Base-by-base conservation (phyloP, 306 rosid genomes). In the Oemleria cerasiformis region DNA sequence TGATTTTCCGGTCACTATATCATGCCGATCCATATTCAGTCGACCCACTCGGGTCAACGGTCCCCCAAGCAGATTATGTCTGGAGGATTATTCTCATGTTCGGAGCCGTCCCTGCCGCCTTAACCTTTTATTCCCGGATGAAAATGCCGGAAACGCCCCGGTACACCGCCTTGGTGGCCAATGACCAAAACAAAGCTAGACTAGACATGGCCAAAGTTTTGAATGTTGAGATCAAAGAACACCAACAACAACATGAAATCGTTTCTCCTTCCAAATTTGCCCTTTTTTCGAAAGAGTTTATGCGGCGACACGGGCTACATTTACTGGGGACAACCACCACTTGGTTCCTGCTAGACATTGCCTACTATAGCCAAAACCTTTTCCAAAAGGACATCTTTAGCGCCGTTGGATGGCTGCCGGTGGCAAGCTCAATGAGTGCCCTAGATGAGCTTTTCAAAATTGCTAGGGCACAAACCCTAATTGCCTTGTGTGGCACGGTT, bases 1-100 rank as follows among this genome's bases (percentile, higher is more conserved):
- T 23, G 0, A 9, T 83, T 16, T 86, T 84, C 71, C 65, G 57
- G 11, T 7, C 25, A 2, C 5, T 75, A 1, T 74, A 62, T 51
- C 88, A 75, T 0, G 90, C 88, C 3, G 17, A 3, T 1, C 8
- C 70, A 23, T 90, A 73, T 42, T 47, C 59, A 2, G 7, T 34
- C 0, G 70, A 83, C 50, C 72, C 82, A 5, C 62, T 60, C 1
- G 53, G 21, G 5, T 90, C 89, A 2, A 80, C 82, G 30, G 81
- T 75, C n/a, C 80, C 88, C 1, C 64, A 79, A 34, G 94, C 86
- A 0, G 94, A 91, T 63, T 80, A 76, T 38, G 90, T 83, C 0
- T 91, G 87, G 90, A 74, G 97, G 68, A 84, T 88, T 42, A 85
- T 91, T 53, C 82, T 91, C 39, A 86, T 88, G 90, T 73, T 91